Evolutionary conservation across 495 filamentous ascomycete genomes (phyloP), one percentile per base, ranked within the genome.

Genomic region (Daldinia grandis): DNA sequence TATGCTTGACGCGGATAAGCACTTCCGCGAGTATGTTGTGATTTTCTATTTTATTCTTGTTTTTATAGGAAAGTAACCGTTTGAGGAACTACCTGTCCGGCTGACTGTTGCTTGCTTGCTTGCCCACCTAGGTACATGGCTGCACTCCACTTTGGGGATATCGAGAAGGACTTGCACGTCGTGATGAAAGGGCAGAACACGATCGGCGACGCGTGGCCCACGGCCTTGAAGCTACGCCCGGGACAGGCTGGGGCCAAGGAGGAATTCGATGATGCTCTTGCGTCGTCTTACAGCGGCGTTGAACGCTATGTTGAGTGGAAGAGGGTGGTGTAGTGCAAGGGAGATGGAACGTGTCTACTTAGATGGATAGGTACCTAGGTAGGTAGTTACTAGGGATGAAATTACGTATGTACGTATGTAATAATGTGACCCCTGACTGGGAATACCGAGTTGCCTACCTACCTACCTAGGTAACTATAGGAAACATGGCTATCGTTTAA

Each of bases 301-400:
- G 77, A 82, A 62, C 71, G 78, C 1, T 82, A 78, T 61, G 74
- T 80, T 4, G 80, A 84, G 73, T 84, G 80, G 80, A 76, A 74
- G 67, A 31, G 50, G n/a, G 37, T 25, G 35, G 44, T 5, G 40
- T 47, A 47, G 19, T 14, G 33, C 5, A 35, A 35, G 12, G 1
- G 14, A 14, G 33, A 35, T 1, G 33, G 2, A n/a, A n/a, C n/a
- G n/a, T n/a, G n/a, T n/a, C 12, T 4, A n/a, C n/a, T n/a, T n/a
- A n/a, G n/a, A n/a, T n/a, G n/a, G n/a, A n/a, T n/a, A n/a, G n/a
- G n/a, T n/a, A n/a, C n/a, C n/a, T n/a, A n/a, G n/a, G n/a, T n/a
- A n/a, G n/a, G n/a, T n/a, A n/a, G n/a, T n/a, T n/a, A n/a, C n/a
- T n/a, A n/a, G n/a, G n/a, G n/a, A 35, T 14, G 14, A 35, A 35